These are phyloP conservation scores for Colletotrichum liaoningense DNA, from an alignment of 2,329 filamentous ascomycete genomes.

Conservation along the genomic window DNA sequence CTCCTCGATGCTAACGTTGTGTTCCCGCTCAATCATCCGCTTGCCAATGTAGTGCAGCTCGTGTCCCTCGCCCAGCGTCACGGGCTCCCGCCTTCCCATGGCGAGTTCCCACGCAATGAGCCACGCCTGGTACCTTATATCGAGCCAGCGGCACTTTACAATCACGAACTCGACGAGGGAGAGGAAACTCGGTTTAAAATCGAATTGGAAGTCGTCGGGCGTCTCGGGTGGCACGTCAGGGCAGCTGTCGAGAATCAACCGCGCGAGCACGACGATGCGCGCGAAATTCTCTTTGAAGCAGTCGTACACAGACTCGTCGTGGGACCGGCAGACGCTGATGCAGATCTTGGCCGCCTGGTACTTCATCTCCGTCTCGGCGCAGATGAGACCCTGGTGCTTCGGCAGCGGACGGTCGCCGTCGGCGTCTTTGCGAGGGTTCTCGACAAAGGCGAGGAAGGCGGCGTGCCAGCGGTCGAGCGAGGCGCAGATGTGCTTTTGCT, in stretches of 20 bases:
- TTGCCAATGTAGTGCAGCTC: constrained; percentile 6
- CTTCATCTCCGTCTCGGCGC: constrained; percentile 31
- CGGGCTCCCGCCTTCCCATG: not conserved
- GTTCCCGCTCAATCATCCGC: constrained; percentile 24
- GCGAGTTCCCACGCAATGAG: constrained; percentile 18
- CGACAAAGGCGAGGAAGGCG: constrained; percentile 22
- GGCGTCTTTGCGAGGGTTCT: not conserved
- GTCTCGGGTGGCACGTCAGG: not conserved
- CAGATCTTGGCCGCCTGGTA: constrained; percentile 28
- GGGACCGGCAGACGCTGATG: constrained; percentile 28
- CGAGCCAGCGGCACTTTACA: constrained; percentile 33
- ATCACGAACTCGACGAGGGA: constrained; percentile 29
- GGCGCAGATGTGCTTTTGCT: constrained; percentile 21
- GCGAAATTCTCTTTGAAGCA: constrained; percentile 19
- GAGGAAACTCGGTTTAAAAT: constrained; percentile 28
- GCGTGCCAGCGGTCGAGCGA: constrained; percentile 26
- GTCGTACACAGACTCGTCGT: constrained; percentile 30
- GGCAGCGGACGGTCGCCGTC: constrained; percentile 13
- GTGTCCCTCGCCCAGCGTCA: not conserved
- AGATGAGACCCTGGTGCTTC: constrained; percentile 12
- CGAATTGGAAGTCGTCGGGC: constrained; percentile 2
- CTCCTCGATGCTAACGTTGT: constrained; percentile 27
- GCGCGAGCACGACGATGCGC: constrained; percentile 13
- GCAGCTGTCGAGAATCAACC: not conserved
- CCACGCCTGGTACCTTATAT: constrained; percentile 28